Evolutionary conservation across 2,329 filamentous ascomycete genomes (phyloP), one percentile per base, ranked within the genome.

Genomic region (Penicillium olsonii): DNA sequence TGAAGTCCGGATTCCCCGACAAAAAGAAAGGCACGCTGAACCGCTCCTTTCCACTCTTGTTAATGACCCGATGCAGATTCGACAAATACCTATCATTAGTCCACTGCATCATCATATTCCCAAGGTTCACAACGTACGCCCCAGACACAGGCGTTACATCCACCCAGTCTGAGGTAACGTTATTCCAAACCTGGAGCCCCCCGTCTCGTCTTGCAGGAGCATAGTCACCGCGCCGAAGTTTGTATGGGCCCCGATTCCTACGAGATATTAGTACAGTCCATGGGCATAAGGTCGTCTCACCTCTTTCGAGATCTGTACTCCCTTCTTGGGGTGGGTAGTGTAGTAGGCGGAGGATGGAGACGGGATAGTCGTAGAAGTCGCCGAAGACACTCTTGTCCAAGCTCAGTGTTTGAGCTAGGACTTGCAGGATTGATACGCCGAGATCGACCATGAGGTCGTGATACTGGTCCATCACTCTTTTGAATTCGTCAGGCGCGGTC

Each of bases 201-300:
- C 61, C 2, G 53, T 55, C 10, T 50, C 40, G 41, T 66, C 65
- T 37, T 68, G 65, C 2, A 68, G 55, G 5, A 69, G 62, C 8
- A 69, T 59, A 3, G 65, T 69, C 20, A 68, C 59, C n/a, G 57
- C 63, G 7, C 65, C 65, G 18, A 68, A 69, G 46, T 69, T 65
- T 1, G 61, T 64, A 35, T 69, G 67, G 0, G 65, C 67, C 8
- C 67, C 66, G 38, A 65, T 62, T 3, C 63, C 63, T 59, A 26
- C 1, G 19, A 15, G 14, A 19, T 8, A 3, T n/a, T 11, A 17
- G 34, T 37, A 29, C 12, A 2, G 6, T 11, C 31, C 2, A 26
- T 15, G 29, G 12, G 14, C 17, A 6, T 18, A 6, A 18, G 14
- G n/a, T 34, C 31, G 8, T 17, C 53, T 37, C 35, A 59, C 58